Base-by-base conservation (phyloP, 1,139 yeast genomes). In the Pichia terricola region DNA sequence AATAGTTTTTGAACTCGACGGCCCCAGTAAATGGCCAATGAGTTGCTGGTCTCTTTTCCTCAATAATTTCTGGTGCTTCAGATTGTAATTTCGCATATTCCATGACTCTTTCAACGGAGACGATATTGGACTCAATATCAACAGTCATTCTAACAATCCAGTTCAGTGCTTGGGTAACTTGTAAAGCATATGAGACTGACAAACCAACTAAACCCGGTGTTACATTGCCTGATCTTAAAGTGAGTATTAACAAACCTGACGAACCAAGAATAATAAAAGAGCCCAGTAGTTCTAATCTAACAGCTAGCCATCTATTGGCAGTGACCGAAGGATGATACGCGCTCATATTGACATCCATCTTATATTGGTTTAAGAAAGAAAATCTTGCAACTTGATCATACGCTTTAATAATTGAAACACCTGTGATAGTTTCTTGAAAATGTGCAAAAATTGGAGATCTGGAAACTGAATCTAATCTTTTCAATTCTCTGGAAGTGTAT, bases 61-160 rank as follows among this genome's bases (percentile, higher is more conserved):
- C 83, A 49, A 89, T 70, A 33, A 84, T 64, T 47, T 73, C 81
- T 0, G 96, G 87, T 3, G 96, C 96, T 66, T 91, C 98, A 16
- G 88, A 70, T 37, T 69, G 68, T 54, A 91, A 70, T 37, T 67
- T 62, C 22, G 95, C 76, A 64, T 91, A 91, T 63, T 91, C 97
- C 64, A 85, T 69, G 46, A 89, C 81, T 70, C 98, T 81, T 67
- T 91, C 98, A 38, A 91, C 97, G 5, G 95, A 85, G 39, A 91
- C 97, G 67, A 91, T 89, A 62, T 89, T 89, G 10, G 96, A 87
- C 62, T 91, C 98, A 43, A 91, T 95, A 58, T 89, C 97, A 45
- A 89, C 97, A 0, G 96, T 87, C 97, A 89, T 89, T 66, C 97
- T 75, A 34, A 91, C 96, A 64, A 89, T 87, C 97, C 97, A 89